Evolutionary conservation across 1,284 basidiomycete species (phyloP), one percentile per base, ranked within the genome.

Genomic region (Earliella scabrosa): DNA sequence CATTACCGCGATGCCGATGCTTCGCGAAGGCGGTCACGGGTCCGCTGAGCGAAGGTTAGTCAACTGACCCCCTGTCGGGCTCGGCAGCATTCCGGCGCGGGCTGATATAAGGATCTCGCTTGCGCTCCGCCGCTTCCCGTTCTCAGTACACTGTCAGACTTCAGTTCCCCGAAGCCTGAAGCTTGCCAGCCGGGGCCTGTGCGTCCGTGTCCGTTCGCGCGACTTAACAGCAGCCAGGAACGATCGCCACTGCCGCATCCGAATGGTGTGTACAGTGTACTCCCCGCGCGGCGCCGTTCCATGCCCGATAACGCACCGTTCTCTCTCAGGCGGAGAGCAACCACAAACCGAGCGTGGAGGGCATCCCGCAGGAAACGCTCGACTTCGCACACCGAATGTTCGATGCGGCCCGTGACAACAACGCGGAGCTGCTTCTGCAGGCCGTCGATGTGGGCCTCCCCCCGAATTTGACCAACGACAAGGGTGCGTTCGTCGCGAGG

Each of bases 391-490:
- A 83, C 52, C 80, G 82, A 56, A 87, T 93, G 76, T 93, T 94
- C 72, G 82, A 92, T 54, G 83, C 87, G 11, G 91, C 90, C 11
- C 83, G 92, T 5, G 66, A 73, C 5, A 90, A 91, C 14, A 74
- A 87, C 54, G 59, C 76, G 1, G 75, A 73, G 2, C 66, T 85
- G 1, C 72, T 90, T 13, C 53, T 81, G 39, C 76, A 79, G 54
- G 89, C 91, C 40, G 66, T 94, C 50, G 81, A 87, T 47, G 85
- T 85, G 0, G 92, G 93, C 6, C 75, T 95, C 10, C 92, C 93
- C 0, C 73, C 81, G 10, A 92, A 95, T 68, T 78, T 95, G 45
- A 91, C 88, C 23, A 95, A 95, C 66, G 75, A 79, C 45, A 81
- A 86, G 76, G 88, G 88, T 85, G 46, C 44, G 69, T 59, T n/a